Conservation (phyloP, 352 stramenopile genomes). For the Phytophthora agathidicida region DNA sequence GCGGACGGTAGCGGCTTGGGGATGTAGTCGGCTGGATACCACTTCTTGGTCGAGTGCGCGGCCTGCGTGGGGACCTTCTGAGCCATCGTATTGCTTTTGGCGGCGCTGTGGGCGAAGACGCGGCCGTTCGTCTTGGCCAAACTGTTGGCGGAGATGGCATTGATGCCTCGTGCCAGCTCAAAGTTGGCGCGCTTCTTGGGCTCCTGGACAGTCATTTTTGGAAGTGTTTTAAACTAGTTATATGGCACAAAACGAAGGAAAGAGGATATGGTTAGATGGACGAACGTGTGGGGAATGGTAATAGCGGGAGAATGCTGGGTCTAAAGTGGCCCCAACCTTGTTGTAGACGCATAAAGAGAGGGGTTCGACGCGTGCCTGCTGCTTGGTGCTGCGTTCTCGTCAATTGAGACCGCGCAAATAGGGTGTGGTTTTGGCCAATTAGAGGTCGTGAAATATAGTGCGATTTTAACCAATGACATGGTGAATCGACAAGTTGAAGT, state of each 20-base stretch:
- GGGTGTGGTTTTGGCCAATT: constrained; percentile 18
- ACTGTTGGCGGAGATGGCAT: constrained; percentile 76
- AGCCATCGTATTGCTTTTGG: constrained; percentile 27
- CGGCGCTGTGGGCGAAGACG: constrained; percentile 42
- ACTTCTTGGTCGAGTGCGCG: constrained; percentile 93
- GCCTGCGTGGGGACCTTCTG: constrained; percentile 18
- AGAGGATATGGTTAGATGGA: not conserved
- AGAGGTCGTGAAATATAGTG: not conserved
- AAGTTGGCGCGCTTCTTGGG: constrained; percentile 61
- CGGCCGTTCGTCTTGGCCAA: constrained; percentile 66
- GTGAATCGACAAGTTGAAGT: constrained; percentile 4
- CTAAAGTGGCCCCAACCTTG: not conserved
- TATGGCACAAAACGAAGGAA: not conserved
- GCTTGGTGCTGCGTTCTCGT: not conserved
- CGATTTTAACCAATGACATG: constrained; percentile 13
- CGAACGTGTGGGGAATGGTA: not conserved
- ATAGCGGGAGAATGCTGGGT: not conserved
- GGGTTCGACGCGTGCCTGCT: constrained; percentile 1
- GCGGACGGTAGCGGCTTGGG: constrained; percentile 61
- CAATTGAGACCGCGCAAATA: constrained; percentile 16
- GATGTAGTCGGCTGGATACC: constrained; percentile 76
- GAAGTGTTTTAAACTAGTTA: not conserved
- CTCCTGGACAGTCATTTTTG: constrained; percentile 32
- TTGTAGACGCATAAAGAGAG: not conserved
- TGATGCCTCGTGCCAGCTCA: constrained; percentile 74